Conservation (phyloP, 1,284 basidiomycete genomes). For the Apiotrichum mycotoxinovorans region DNA sequence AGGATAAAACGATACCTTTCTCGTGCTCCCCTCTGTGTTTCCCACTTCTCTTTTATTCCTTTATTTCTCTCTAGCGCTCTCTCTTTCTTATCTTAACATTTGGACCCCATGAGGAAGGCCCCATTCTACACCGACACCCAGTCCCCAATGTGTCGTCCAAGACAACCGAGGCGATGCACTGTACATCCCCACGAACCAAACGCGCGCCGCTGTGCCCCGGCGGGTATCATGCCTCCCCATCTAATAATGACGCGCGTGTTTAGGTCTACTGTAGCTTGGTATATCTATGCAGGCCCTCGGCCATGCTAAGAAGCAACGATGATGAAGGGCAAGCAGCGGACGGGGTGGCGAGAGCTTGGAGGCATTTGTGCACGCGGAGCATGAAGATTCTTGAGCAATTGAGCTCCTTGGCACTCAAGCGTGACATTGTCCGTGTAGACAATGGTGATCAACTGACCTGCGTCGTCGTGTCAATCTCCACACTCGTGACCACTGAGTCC, state of each 20-base stretch:
- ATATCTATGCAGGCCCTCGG: background rate
- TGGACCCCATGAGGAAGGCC: too few species aligned
- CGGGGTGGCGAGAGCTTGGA: background rate
- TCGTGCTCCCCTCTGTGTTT: too few species aligned
- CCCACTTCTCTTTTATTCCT: background rate
- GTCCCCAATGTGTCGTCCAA: too few species aligned
- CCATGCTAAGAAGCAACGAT: background rate
- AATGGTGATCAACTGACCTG: too few species aligned
- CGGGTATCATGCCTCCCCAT: background rate
- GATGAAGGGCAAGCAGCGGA: background rate
- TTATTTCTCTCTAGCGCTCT: background rate
- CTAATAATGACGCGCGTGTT: background rate
- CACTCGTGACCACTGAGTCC: too few species aligned
- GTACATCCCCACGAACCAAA: background rate
- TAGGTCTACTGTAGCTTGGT: background rate
- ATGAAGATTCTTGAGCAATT: too few species aligned
- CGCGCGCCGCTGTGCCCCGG: too few species aligned
- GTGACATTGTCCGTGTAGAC: too few species aligned
- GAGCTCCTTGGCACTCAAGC: too few species aligned
- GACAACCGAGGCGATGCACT: background rate
- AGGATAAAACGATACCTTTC: background rate
- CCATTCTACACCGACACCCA: too few species aligned
- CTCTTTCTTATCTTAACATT: background rate
- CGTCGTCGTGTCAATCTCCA: too few species aligned
- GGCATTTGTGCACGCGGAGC: too few species aligned